phyloP scores from a whole-genome alignment of 202 grass and related monocot species.

The Schoenoplectus triqueter region DNA sequence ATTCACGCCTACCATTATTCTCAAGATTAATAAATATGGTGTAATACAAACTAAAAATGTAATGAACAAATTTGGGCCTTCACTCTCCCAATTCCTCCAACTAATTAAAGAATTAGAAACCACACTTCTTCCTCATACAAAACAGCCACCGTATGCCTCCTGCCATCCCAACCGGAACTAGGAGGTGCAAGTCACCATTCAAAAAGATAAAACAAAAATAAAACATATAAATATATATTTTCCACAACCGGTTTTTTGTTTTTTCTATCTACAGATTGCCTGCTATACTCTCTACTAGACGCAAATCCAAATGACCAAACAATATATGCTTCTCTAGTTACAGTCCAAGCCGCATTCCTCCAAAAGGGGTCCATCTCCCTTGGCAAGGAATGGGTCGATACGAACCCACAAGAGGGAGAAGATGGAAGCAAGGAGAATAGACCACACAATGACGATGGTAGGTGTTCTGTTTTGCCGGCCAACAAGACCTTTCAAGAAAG shows the following conservation, averaged over 20 bases:
- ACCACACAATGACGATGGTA: conserved; percentile 90
- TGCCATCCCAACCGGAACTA: conserved; percentile 28
- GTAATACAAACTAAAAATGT: conserved; percentile 42
- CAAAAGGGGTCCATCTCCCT: conserved; percentile 67
- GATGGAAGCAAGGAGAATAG: conserved; percentile 89
- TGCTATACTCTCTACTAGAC: conserved; percentile 35
- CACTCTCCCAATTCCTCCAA: conserved; percentile 38
- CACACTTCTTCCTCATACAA: conserved; percentile 30
- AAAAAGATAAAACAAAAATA: conserved; percentile 37
- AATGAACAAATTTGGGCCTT: conserved; percentile 44
- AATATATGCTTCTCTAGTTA: conserved; percentile 50
- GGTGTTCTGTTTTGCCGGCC: conserved; percentile 89
- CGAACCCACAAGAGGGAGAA: conserved; percentile 87
- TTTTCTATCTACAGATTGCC: conserved; percentile 44
- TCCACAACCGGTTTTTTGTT: conserved; percentile 22
- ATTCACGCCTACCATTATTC: conserved; percentile 35
- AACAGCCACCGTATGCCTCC: conserved; percentile 25
- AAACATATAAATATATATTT: conserved; percentile 41
- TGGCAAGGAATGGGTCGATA: conserved; percentile 74
- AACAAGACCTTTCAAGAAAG: conserved; percentile 92
- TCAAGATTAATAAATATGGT: conserved; percentile 36
- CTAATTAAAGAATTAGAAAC: conserved; percentile 40
- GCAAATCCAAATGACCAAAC: conserved; percentile 22
- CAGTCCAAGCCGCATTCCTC: conserved; percentile 92
- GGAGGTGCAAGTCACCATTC: conserved; percentile 34